Base-by-base conservation (phyloP, 2,329 filamentous ascomycete genomes). In the Neofusicoccum sp. region DNA sequence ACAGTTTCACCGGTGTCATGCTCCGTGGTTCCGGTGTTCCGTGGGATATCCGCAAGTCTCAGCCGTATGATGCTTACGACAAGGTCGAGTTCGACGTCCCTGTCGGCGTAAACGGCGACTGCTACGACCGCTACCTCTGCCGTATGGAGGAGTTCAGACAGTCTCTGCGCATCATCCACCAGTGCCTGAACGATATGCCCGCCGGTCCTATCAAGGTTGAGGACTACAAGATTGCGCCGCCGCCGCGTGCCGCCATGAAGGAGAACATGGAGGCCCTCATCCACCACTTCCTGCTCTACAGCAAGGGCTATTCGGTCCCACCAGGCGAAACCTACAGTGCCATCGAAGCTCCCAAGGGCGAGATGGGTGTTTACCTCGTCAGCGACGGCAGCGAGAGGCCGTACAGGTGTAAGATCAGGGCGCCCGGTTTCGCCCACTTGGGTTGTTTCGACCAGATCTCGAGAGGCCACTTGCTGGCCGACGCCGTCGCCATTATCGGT, bases 261-360 rank as follows among this genome's bases (percentile, higher is more conserved):
- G 95, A 99, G 87, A 99, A 99, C 84, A 99, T 99, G 96, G 95
- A 99, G 83, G 93, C 95, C 43, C 87, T 99, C 47, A 99, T 99
- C 76, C 95, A 99, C 83, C 95, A 99, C 84, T 99, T 99, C 86
- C 82, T 99, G 69, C 88, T 99, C 61, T 99, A 94, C 84, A 98
- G 93, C 78, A 99, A 99, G 86, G 95, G 95, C 64, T 99, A 99
- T 80, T 87, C 92, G 48, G 95, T 99, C 3, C 95, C 95, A 47
- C 95, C 96, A 6, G 96, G 95, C 67, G 95, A 99, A 84, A 99
- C 95, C 5, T 99, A 99, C 84, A 93, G 90, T 50, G 94, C 90
- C 66, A 99, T 99, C 68, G 95, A 99, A 84, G 95, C 96, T n/a
- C 95, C 95, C 65, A 99, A 99, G 89, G 95, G 95, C 72, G 95